phyloP scores from a whole-genome alignment of 805 yeast species.

The Cephaloascus fragrans region DNA sequence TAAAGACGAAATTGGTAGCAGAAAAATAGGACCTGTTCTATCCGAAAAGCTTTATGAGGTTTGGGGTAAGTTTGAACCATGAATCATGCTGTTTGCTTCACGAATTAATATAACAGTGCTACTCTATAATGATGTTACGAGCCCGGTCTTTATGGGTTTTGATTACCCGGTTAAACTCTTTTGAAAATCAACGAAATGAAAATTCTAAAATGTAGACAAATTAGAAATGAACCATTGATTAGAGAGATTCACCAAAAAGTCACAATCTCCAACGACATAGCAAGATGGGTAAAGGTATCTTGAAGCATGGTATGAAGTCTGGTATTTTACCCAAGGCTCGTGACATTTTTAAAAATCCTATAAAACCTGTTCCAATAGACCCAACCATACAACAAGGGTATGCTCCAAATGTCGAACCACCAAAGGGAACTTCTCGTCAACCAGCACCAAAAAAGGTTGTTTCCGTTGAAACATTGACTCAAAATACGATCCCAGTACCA shows the following conservation, averaged over 20 bases:
- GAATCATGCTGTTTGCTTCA: too few species aligned
- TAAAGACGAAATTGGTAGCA: constrained; percentile 35
- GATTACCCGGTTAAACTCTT: too few species aligned
- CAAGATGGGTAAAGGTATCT: constrained; percentile 39
- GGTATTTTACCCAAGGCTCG: constrained; percentile 79
- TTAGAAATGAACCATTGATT: too few species aligned
- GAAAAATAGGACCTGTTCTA: constrained; percentile 39
- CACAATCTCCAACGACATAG: too few species aligned
- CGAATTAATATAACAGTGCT: too few species aligned
- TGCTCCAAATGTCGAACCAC: constrained; percentile 64
- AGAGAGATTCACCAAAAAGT: too few species aligned
- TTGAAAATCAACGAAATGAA: too few species aligned
- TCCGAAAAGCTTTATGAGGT: constrained; percentile 43
- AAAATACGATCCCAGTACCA: constrained; percentile 41
- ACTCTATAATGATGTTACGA: too few species aligned
- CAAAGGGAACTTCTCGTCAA: constrained; percentile 48
- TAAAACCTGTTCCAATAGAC: constrained; percentile 39
- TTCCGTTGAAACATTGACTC: constrained; percentile 52
- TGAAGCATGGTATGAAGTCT: constrained; percentile 54
- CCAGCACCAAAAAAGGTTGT: constrained; percentile 42
- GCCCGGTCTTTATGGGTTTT: too few species aligned
- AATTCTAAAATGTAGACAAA: too few species aligned
- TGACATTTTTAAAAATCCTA: constrained; percentile 62
- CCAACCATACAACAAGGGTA: constrained; percentile 46
- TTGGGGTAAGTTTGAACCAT: constrained; percentile 34